phyloP scores from a whole-genome alignment of 306 rosid species.

The Heteromeles arbutifolia region DNA sequence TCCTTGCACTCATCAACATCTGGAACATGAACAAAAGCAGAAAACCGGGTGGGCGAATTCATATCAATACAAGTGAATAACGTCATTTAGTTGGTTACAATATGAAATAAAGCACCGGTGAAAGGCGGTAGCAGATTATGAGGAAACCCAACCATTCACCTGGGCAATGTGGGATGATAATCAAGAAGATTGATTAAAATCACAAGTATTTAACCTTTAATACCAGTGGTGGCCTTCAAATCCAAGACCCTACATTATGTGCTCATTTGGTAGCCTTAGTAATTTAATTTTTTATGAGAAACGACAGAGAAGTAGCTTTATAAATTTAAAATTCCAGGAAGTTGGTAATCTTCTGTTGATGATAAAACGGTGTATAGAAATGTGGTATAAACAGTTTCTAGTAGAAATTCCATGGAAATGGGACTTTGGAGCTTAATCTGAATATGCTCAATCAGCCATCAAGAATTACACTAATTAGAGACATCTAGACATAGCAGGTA shows the following conservation, averaged over 20 bases:
- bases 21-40: slow-evolving; percentile 27
- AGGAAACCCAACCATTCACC: background rate
- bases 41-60: background rate
- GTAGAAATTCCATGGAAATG: background rate
- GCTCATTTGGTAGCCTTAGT: background rate
- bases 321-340: background rate
- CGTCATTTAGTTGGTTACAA: background rate
- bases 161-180: background rate
- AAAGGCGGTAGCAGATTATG: background rate
- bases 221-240: background rate
- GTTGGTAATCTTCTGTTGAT: background rate
- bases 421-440: background rate
- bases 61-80: background rate
- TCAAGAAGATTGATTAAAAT: background rate
- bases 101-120: background rate
- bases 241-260: background rate
- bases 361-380: background rate
- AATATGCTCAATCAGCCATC: background rate
- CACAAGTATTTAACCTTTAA: background rate
- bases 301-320: background rate
- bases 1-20: slow-evolving; percentile 88
- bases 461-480: background rate
- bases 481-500: slow-evolving; percentile 24
- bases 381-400: background rate
- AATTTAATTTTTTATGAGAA: background rate